Evolutionary conservation across 805 yeast species (phyloP).

Genomic region (Wickerhamiella sorbophila): DNA sequence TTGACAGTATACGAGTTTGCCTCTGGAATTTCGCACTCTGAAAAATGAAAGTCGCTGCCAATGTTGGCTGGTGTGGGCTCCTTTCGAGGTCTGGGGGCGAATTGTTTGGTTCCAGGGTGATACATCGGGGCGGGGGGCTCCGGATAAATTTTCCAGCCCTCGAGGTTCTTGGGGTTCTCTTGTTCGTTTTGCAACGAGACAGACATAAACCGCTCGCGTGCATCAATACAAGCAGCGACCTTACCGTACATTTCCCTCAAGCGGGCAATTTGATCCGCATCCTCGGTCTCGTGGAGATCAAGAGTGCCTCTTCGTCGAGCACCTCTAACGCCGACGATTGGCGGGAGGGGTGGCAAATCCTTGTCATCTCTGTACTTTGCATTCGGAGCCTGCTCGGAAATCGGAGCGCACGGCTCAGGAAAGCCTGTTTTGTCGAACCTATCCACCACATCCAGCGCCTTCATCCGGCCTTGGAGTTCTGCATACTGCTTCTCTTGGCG

Average conservation of each 20-base stretch:
- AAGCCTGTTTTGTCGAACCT: background rate
- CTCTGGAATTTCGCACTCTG: conserved; percentile 42
- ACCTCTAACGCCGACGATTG: background rate
- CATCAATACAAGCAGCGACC: conserved; percentile 41
- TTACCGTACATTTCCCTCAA: conserved; percentile 24
- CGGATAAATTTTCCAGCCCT: conserved; percentile 73
- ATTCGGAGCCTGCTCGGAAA: background rate
- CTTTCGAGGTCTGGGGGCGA: conserved; percentile 21
- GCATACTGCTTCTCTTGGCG: conserved; percentile 14
- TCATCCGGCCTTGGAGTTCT: conserved; percentile 15
- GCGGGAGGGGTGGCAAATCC: conserved; percentile 8
- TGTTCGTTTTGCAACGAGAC: conserved; percentile 56
- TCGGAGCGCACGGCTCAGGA: background rate
- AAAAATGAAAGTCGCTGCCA: conserved; percentile 45
- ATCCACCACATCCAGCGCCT: conserved; percentile 14
- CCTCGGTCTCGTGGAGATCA: conserved; percentile 18
- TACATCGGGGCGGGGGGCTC: conserved; percentile 88
- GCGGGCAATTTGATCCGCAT: conserved; percentile 24
- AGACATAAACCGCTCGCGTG: conserved; percentile 63
- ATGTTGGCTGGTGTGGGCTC: conserved; percentile 27
- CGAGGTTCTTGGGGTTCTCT: conserved; percentile 73
- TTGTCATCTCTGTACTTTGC: conserved; percentile 3
- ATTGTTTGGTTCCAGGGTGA: conserved; percentile 45
- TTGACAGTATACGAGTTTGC: conserved; percentile 28
- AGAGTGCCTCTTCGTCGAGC: conserved; percentile 12